These are phyloP conservation scores for Drechslerella dactyloides DNA, from an alignment of 2,329 filamentous ascomycete species.

Conservation along the genomic window DNA sequence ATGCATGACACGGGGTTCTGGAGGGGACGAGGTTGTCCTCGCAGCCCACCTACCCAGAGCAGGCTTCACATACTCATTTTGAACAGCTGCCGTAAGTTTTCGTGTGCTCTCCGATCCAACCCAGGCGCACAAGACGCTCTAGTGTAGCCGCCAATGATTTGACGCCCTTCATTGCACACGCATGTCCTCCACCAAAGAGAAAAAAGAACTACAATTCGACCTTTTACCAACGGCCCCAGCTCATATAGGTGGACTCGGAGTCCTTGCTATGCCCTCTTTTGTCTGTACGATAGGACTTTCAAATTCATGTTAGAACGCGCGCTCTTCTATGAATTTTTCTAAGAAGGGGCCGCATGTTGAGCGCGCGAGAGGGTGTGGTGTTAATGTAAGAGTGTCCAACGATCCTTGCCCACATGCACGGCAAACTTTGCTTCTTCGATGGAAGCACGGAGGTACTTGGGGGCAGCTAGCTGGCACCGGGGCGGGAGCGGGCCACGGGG, in stretches of 20 bases:
- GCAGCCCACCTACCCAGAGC: constrained; percentile 8
- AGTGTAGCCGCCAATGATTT: constrained; percentile 46
- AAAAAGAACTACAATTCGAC: constrained; percentile 27
- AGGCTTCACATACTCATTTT: constrained; percentile 30
- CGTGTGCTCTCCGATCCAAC: not conserved
- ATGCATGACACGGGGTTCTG: constrained; percentile 24
- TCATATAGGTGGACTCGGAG: not conserved
- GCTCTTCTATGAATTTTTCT: constrained; percentile 15
- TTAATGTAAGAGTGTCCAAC: constrained; percentile 27
- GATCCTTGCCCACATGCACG: too few relatives aligned
- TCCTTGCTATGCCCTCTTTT: too few relatives aligned
- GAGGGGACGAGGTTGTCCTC: constrained; percentile 8
- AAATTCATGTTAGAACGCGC: constrained; percentile 33
- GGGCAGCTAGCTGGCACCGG: too few relatives aligned
- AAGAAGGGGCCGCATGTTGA: constrained; percentile 7
- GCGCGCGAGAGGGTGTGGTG: constrained; percentile 28
- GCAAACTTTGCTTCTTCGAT: constrained; percentile 38
- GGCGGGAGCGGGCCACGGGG: too few relatives aligned
- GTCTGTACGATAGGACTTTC: constrained; percentile 30
- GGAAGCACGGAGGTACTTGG: too few relatives aligned
- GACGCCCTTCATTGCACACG: constrained; percentile 21
- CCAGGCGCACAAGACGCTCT: constrained; percentile 22
- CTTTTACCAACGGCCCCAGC: constrained; percentile 41
- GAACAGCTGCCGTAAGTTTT: not conserved
- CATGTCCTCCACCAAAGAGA: constrained; percentile 14